Percentiles rank a stretch among this genome's conserved stretches.
These are phyloP conservation scores for Geoglossum cookeanum DNA, from an alignment of 2,329 filamentous ascomycete genomes.

Conservation along the genomic window DNA sequence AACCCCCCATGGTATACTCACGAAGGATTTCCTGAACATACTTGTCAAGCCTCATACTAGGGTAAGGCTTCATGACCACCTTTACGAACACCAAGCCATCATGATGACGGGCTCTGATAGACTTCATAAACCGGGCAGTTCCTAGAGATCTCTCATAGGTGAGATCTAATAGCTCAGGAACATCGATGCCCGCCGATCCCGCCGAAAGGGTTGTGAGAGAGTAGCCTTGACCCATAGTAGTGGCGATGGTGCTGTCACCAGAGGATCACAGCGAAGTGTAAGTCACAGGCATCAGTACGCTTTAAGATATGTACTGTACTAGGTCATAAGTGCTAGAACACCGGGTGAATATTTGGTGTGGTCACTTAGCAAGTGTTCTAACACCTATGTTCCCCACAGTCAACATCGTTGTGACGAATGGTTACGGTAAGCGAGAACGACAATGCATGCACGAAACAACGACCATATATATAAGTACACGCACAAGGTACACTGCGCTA, in stretches of 20 bases:
- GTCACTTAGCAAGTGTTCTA: too few species aligned
- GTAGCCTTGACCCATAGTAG: constrained; percentile 84
- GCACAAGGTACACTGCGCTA: too few species aligned
- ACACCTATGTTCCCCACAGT: too few species aligned
- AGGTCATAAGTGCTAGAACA: too few species aligned
- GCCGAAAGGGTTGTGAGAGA: constrained; percentile 82
- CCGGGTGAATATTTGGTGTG: too few species aligned
- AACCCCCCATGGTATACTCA: constrained; percentile 24
- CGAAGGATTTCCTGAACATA: constrained; percentile 62
- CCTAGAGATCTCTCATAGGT: constrained; percentile 86
- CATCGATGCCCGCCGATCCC: constrained; percentile 82
- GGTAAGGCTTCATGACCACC: constrained; percentile 81
- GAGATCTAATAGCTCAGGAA: constrained; percentile 76
- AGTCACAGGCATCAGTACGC: neutral
- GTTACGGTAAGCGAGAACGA: too few species aligned
- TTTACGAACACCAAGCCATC: constrained; percentile 89
- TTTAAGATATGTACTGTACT: neutral
- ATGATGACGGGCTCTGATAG: constrained; percentile 72
- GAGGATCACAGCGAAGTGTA: neutral
- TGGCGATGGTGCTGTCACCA: neutral
- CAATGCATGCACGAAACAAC: too few species aligned
- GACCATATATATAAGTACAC: too few species aligned
- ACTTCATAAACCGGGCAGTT: constrained; percentile 89
- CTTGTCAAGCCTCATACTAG: constrained; percentile 56
- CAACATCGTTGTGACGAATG: too few species aligned